A percentile compares a stretch with the other conserved stretches of the same genome.
phyloP scores from a whole-genome alignment of 2,329 filamentous ascomycete genomes.

The Colletotrichum chlorophyti region DNA sequence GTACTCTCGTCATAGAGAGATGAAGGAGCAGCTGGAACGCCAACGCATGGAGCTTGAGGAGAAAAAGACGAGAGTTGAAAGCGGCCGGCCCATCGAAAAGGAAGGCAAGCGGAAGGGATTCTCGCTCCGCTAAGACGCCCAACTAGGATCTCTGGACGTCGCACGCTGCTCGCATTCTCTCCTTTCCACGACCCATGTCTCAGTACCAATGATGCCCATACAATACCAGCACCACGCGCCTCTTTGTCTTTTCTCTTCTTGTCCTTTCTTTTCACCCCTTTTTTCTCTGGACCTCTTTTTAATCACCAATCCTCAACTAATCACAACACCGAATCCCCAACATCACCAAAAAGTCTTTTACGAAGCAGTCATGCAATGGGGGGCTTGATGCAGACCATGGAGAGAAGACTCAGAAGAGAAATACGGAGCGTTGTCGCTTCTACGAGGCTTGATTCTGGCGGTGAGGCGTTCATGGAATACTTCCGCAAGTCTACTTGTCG shows the following conservation, averaged over 20 bases:
- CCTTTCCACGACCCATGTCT: conserved; percentile 58
- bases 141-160: conserved; percentile 17
- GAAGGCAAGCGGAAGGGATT: conserved; percentile 99
- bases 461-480: conserved; percentile 29
- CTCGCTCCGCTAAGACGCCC: conserved; percentile 81
- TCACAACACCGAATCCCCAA: conserved; percentile 39
- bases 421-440: conserved; percentile 26
- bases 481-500: conserved; percentile 18
- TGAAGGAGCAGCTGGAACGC: conserved; percentile 99
- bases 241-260: conserved; percentile 44
- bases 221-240: conserved; percentile 64
- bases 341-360: conserved; percentile 44
- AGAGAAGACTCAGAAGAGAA: conserved; percentile 26
- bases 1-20: conserved; percentile 96
- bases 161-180: conserved; percentile 21
- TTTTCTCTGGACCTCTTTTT: conserved; percentile 30
- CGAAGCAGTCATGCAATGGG: conserved; percentile 43
- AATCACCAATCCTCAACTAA: conserved; percentile 29
- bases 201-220: conserved; percentile 65
- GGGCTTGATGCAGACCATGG: conserved; percentile 40
- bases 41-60: conserved; percentile 96
- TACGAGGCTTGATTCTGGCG: conserved; percentile 30
- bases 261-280: conserved; percentile 29
- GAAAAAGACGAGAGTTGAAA: conserved; percentile 96
- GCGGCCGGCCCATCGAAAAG: conserved; percentile 93